Base-by-base conservation (phyloP, 129 eudicot genomes). In the Kitagawia praeruptora region DNA sequence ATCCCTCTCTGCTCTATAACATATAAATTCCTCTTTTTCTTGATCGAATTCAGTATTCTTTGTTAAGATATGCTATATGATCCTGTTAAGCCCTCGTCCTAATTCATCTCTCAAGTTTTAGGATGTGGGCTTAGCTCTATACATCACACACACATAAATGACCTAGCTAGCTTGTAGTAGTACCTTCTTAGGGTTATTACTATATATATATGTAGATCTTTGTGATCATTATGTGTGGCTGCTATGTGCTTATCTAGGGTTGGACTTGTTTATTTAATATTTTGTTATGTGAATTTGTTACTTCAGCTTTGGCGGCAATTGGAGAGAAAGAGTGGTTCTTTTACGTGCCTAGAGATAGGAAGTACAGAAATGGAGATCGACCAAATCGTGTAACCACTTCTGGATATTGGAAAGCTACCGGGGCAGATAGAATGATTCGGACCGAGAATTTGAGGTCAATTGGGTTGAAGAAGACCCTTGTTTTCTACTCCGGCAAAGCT, bases 291-390 rank as follows among this genome's bases (percentile, higher is more conserved):
- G 13, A 13, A 9, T 64, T 1, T 77, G 34, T 31, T 2, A 13
- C 12, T 37, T 16, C 46, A 78, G 80, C 80, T 42, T 63, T 78
- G 58, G 93, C 90, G 19, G 85, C 87, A 18, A 86, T 89, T 74
- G 93, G 93, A 8, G 87, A 89, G 83, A 88, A 86, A 77, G 93
- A 89, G 80, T 89, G 93, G 93, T 89, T 74, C 56, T 89, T 89
- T 75, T 89, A 86, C 19, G 88, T 86, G 76, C 90, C 93, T 12
- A 77, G 93, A 51, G 93, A 89, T 79, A 80, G 93, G 73, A 89
- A 89, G 85, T 89, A 89, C 61, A 86, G 90, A 41, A 89, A 89
- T 49, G 93, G 93, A 39, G 88, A 85, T 80, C 78, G 93, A 70
- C 93, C 93, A 1, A 89, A 89, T 80, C 84, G 93, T 1, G 93